These are phyloP conservation scores for Mrakia frigida DNA, from an alignment of 768 basidiomycete species.

Conservation along the genomic window DNA sequence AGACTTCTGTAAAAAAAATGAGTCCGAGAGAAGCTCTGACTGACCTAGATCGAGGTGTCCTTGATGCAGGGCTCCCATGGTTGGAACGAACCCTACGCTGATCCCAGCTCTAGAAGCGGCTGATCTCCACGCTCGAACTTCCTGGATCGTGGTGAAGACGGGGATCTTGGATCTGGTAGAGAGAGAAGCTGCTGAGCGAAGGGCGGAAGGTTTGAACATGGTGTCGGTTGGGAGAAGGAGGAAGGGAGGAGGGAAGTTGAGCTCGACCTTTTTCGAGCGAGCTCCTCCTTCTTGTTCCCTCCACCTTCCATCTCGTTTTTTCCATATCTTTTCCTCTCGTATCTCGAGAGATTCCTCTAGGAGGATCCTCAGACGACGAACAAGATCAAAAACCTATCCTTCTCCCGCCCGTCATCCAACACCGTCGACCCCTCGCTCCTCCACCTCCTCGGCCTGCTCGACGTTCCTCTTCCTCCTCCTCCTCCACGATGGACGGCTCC, in stretches of 20 bases:
- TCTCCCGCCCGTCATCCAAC: background rate
- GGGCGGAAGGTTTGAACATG: background rate
- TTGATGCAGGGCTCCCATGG: conserved; percentile 62
- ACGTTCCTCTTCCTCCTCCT: too few species aligned
- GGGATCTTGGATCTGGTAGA: conserved; percentile 36
- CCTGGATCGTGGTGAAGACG: conserved; percentile 40
- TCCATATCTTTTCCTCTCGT: background rate
- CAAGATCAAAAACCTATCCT: background rate
- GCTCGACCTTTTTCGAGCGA: background rate
- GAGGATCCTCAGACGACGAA: background rate
- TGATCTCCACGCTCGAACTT: conserved; percentile 59
- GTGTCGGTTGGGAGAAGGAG: background rate
- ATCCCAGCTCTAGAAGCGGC: conserved; percentile 56
- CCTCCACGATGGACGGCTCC: background rate
- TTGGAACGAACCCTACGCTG: conserved; percentile 88
- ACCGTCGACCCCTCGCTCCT: background rate
- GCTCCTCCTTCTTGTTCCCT: background rate
- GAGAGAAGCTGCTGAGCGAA: conserved; percentile 13
- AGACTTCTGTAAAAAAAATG: background rate
- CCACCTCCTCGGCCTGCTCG: too few species aligned
- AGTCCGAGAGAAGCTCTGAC: conserved; percentile 34
- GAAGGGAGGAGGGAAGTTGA: background rate
- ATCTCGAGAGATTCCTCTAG: background rate
- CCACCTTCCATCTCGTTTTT: background rate
- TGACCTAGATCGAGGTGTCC: conserved; percentile 87